phyloP scores from a whole-genome alignment of 495 filamentous ascomycete species.

The Hypoxylon lenormandii region DNA sequence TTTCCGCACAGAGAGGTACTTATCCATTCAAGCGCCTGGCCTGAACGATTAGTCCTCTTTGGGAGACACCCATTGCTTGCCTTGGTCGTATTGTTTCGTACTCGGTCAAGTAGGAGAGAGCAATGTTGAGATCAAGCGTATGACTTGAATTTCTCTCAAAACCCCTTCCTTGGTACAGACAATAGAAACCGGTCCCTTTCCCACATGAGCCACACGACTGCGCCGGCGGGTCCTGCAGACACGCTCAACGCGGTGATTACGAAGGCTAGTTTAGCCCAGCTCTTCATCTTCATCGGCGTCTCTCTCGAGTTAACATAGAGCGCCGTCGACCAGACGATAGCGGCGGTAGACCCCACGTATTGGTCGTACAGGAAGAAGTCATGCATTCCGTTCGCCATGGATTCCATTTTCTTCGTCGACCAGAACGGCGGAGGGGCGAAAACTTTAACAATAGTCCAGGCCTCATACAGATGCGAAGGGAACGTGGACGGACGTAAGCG shows the following conservation, averaged over 20 bases:
- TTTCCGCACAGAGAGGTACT: no score
- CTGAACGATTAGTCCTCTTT: no score
- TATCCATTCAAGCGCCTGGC: no score
- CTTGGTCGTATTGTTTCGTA: not conserved
- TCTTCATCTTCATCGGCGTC: constrained; percentile 8
- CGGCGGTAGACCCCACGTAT: constrained; percentile 34
- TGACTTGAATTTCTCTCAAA: not conserved
- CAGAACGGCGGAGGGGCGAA: constrained; percentile 34
- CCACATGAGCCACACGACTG: constrained; percentile 38
- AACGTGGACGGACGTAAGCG: constrained; percentile 21
- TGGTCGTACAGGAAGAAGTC: constrained; percentile 40
- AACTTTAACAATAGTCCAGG: constrained; percentile 32
- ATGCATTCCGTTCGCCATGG: constrained; percentile 36
- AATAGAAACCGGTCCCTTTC: constrained; percentile 30
- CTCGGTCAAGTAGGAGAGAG: not conserved
- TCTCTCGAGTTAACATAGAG: constrained; percentile 33
- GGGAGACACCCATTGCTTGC: no score
- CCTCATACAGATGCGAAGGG: constrained; percentile 9
- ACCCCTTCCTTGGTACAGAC: not conserved
- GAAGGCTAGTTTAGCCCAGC: constrained; percentile 24
- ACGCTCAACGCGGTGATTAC: constrained; percentile 23
- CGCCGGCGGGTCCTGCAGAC: constrained; percentile 28
- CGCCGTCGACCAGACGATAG: constrained; percentile 25
- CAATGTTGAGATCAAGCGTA: not conserved
- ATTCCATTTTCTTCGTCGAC: constrained; percentile 27